These are phyloP conservation scores for Kodamaea ohmeri DNA, from an alignment of 1,139 yeast species.

Conservation along the genomic window DNA sequence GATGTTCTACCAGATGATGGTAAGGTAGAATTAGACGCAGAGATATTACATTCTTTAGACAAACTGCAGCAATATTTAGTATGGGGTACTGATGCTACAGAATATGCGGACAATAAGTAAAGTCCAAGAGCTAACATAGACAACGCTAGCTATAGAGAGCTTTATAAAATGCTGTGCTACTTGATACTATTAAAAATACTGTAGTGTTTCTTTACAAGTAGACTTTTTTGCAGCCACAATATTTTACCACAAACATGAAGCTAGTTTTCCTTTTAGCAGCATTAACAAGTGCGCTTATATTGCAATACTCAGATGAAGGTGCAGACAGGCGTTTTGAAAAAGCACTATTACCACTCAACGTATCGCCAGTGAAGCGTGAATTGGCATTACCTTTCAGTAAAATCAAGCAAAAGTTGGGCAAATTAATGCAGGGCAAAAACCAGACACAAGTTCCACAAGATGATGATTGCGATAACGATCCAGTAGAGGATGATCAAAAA, in stretches of 20 bases:
- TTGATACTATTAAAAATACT: too few species aligned
- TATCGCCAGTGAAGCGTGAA: constrained; percentile 6
- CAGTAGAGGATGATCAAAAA: not conserved
- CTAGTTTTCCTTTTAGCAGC: not conserved
- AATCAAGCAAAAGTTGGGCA: constrained; percentile 3
- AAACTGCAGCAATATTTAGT: constrained; percentile 33
- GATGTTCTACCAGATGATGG: constrained; percentile 29
- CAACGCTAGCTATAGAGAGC: too few species aligned
- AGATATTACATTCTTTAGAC: constrained; percentile 29
- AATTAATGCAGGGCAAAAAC: not conserved
- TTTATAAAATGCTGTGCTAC: too few species aligned
- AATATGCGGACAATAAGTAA: constrained; percentile 13
- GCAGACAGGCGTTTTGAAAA: not conserved
- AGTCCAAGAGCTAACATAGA: not conserved
- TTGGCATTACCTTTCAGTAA: constrained; percentile 1
- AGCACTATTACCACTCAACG: constrained; percentile 1
- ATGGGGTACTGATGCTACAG: constrained; percentile 34
- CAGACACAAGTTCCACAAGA: not conserved
- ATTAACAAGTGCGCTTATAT: not conserved
- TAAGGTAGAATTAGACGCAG: constrained; percentile 33
- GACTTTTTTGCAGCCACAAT: not conserved
- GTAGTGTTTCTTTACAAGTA: too few species aligned
- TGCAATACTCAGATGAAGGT: not conserved
- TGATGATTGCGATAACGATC: not conserved
- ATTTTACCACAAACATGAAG: constrained; percentile 6